Evolutionary conservation across 306 rosid genomes (phyloP), one percentile per base, ranked within the genome.

Genomic region (Biancaea sappan): DNA sequence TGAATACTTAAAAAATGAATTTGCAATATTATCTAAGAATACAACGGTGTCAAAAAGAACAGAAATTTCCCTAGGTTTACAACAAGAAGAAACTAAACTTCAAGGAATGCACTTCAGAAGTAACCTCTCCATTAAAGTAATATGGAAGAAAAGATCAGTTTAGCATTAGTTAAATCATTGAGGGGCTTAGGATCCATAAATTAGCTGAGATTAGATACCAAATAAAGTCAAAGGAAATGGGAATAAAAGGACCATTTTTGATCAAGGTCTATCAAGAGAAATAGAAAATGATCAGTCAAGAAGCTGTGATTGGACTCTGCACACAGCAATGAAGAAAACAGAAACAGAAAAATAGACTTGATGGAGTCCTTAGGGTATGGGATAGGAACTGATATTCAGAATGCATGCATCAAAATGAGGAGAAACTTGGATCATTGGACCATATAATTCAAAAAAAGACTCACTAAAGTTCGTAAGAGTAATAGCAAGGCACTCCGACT

Each of bases 81-180:
- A 58, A 74, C 22, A 41, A 69, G 48, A 69, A 74, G 77, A 44
- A 44, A 72, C 21, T 31, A 72, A 65, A 66, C 56, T 44, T 38
- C 12, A 59, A 67, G 66, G 62, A 69, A 58, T 19, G 4, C 59
- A 7, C 40, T 43, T 63, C 37, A 64, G 18, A 47, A 22, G 9
- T 28, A 8, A 34, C 34, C 18, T 48, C 51, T 61, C 52, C 29
- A 11, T 12, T 18, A 26, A 50, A 14, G 72, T 13, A 8, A 21
- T 11, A 34, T 16, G 8, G 59, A 50, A 25, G 31, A 51, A 62
- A 50, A 74, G 24, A 53, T 18, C 24, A 75, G 60, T 38, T 61
- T 65, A 66, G 15, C 47, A 53, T 19, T 22, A 38, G 12, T 37
- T 31, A 61, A 31, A 61, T 61, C 25, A 60, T 10, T 10, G 40